A percentile compares a stretch with the other conserved stretches of the same genome.
Evolutionary conservation across 371 early-diverging fungal species (phyloP).

Genomic region (Mucor plumbeus): DNA sequence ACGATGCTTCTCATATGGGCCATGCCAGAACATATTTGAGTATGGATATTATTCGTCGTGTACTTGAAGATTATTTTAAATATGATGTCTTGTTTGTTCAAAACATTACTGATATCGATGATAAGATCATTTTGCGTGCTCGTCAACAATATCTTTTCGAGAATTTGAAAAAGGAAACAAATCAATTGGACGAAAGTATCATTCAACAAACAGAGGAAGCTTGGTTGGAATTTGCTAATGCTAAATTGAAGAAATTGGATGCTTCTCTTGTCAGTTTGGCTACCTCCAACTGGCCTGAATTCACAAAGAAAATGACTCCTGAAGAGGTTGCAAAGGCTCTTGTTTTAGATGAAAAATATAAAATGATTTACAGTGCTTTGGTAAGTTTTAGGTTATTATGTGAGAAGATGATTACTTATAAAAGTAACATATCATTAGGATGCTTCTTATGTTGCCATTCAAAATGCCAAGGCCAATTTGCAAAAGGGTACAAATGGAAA

Average conservation of each 20-base stretch:
- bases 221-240: constrained; percentile 63
- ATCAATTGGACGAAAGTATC: constrained; percentile 40
- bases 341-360: constrained; percentile 72
- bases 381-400: constrained; percentile 33
- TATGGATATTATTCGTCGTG: constrained; percentile 95
- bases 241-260: constrained; percentile 61
- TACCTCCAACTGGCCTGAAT: constrained; percentile 57
- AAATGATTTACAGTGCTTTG: constrained; percentile 72
- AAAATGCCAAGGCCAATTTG: constrained; percentile 53
- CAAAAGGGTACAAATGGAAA: constrained; percentile 48
- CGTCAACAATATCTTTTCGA: constrained; percentile 87
- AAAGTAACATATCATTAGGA: constrained; percentile 27
- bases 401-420: not conserved
- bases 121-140: constrained; percentile 97
- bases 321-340: constrained; percentile 57
- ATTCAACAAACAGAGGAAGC: constrained; percentile 65
- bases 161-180: constrained; percentile 55
- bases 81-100: constrained; percentile 97
- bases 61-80: constrained; percentile 95
- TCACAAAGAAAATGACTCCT: constrained; percentile 58
- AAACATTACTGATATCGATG: constrained; percentile 99
- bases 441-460: constrained; percentile 55
- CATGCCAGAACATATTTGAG: constrained; percentile 98
- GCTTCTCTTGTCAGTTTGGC: constrained; percentile 38
- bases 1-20: constrained; percentile 98